Percentiles rank a stretch among this genome's conserved stretches.
phyloP scores from a whole-genome alignment of 768 basidiomycete genomes.

The Phaeotremella fagi region DNA sequence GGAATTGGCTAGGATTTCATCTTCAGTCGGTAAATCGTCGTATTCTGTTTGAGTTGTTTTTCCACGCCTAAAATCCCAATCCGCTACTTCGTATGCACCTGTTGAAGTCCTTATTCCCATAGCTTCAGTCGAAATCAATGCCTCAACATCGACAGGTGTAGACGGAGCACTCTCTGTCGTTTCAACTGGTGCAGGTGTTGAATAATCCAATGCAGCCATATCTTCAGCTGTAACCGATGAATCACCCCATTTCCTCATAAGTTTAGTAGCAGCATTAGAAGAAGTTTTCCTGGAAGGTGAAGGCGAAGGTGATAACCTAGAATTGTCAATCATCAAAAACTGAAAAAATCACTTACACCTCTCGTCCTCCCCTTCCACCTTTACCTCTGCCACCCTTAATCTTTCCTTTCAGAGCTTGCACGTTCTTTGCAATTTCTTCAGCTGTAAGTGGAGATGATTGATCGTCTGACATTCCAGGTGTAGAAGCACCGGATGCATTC shows the following conservation, averaged over 20 bases:
- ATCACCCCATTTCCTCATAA: conserved; percentile 89
- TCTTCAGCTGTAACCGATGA: conserved; percentile 70
- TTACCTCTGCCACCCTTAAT: conserved; percentile 63
- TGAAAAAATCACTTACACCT: conserved; percentile 12
- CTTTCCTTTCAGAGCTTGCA: conserved; percentile 80
- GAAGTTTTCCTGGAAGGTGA: conserved; percentile 30
- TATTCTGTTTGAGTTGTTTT: conserved; percentile 37
- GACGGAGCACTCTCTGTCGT: conserved; percentile 55
- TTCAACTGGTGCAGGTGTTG: conserved; percentile 47
- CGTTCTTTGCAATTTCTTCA: conserved; percentile 86
- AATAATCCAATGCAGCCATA: conserved; percentile 87
- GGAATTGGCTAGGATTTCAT: conserved; percentile 43
- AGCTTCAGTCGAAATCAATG: conserved; percentile 50
- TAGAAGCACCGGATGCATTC: conserved; percentile 18
- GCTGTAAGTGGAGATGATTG: conserved; percentile 50
- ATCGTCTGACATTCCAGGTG: conserved; percentile 24
- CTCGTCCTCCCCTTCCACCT: conserved; percentile 26
- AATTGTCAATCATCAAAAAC: not conserved
- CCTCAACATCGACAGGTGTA: conserved; percentile 34
- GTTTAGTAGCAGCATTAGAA: conserved; percentile 53
- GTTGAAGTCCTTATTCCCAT: conserved; percentile 71
- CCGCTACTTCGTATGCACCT: conserved; percentile 65
- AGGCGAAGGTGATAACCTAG: conserved; percentile 20
- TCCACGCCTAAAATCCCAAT: conserved; percentile 72
- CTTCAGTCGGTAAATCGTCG: conserved; percentile 39